These are phyloP conservation scores for Fusarium metavorans DNA, from an alignment of 2,329 filamentous ascomycete genomes.

Conservation along the genomic window DNA sequence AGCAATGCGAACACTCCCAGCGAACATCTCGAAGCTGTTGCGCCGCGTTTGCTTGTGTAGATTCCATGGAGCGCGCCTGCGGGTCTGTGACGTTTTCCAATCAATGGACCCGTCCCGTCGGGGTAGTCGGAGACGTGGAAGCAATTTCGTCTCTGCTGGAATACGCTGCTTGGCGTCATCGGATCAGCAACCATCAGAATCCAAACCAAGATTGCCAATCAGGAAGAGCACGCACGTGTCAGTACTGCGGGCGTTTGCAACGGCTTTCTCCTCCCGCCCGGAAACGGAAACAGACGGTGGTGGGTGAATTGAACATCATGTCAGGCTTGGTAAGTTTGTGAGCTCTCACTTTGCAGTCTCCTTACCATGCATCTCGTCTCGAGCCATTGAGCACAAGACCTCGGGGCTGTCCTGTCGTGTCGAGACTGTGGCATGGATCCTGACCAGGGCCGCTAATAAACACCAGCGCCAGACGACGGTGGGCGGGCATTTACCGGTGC, in stretches of 20 bases:
- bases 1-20: conserved; percentile 1
- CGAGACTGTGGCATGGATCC: conserved; percentile 10
- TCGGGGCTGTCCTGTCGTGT: neutral
- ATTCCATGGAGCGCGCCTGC: neutral
- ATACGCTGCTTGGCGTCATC: conserved; percentile 24
- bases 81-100: conserved; percentile 14
- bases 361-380: neutral
- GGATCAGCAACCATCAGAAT: conserved; percentile 24
- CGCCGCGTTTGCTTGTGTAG: neutral
- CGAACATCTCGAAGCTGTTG: neutral
- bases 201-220: conserved; percentile 18
- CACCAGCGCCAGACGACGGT: conserved; percentile 8
- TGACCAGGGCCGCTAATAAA: conserved; percentile 31
- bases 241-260: conserved; percentile 28
- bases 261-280: conserved; percentile 12
- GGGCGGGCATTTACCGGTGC: conserved; percentile 19
- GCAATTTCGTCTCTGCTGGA: conserved; percentile 19
- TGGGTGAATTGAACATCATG: neutral
- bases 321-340: neutral
- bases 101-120: conserved; percentile 5
- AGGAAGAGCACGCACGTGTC: neutral
- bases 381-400: neutral
- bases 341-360: neutral
- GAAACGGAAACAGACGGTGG: neutral
- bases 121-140: neutral